phyloP scores from a whole-genome alignment of 345 rosid genomes.

The Diplotaxis tenuifolia region DNA sequence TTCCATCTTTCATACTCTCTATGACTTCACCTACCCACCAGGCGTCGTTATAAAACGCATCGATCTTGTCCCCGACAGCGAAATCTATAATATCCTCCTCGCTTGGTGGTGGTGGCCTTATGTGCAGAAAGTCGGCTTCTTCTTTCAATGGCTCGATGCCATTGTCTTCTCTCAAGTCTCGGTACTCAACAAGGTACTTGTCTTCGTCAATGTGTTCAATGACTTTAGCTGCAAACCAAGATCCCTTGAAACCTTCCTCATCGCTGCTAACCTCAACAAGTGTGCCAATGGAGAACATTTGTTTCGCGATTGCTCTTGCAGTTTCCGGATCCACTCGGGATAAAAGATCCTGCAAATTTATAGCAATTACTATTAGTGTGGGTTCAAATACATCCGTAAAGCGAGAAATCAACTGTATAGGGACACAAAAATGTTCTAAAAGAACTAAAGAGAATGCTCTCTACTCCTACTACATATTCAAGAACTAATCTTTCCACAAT shows the following conservation, averaged over 20 bases:
- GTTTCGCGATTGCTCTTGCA: slow-evolving; percentile 20
- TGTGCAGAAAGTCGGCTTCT: slow-evolving; percentile 36
- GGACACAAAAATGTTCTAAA: background rate
- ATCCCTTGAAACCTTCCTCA: slow-evolving; percentile 67
- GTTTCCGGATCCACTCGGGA: slow-evolving; percentile 16
- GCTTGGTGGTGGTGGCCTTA: slow-evolving; percentile 54
- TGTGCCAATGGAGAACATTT: slow-evolving; percentile 26
- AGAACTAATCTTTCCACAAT: background rate
- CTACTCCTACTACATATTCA: background rate
- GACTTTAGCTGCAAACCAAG: slow-evolving; percentile 60
- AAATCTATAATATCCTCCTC: slow-evolving; percentile 34
- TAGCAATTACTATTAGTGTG: background rate
- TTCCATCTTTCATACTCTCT: slow-evolving; percentile 33
- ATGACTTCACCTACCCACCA: slow-evolving; percentile 68
- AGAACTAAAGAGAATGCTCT: slow-evolving; percentile 1
- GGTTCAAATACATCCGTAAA: background rate
- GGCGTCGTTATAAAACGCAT: slow-evolving; percentile 61
- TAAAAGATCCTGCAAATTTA: slow-evolving; percentile 22
- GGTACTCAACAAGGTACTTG: slow-evolving; percentile 50
- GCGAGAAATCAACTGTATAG: background rate
- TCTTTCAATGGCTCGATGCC: slow-evolving; percentile 51
- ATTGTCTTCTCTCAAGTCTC: slow-evolving; percentile 47
- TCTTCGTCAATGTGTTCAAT: slow-evolving; percentile 36
- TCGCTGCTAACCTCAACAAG: slow-evolving; percentile 60
- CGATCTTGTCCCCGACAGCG: slow-evolving; percentile 47